phyloP scores from a whole-genome alignment of 2,329 filamentous ascomycete species.

The Ceratocystis ficicola region DNA sequence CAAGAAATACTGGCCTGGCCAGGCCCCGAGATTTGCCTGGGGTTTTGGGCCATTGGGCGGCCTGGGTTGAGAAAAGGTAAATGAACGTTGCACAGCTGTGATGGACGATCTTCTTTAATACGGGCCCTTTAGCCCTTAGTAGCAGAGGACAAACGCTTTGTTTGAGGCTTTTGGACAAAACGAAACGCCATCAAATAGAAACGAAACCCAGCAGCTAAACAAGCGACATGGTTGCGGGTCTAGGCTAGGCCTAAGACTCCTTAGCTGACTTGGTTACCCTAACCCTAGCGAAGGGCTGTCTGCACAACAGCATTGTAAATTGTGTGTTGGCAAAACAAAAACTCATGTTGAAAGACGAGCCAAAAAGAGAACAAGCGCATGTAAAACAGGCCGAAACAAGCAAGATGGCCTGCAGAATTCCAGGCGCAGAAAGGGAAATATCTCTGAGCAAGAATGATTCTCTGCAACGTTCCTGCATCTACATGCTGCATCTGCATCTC shows the following conservation, averaged over 20 bases:
- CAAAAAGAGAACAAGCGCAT: background rate
- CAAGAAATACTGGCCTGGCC: too few species aligned
- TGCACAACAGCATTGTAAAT: background rate
- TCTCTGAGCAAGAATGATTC: too few species aligned
- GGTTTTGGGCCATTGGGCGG: too few species aligned
- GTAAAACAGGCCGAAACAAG: background rate
- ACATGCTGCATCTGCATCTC: background rate
- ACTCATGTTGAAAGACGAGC: background rate
- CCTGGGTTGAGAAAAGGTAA: too few species aligned
- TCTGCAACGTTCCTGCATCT: constrained; percentile 11
- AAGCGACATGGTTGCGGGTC: background rate
- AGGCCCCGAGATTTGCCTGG: background rate
- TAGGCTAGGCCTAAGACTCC: background rate
- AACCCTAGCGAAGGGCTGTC: background rate
- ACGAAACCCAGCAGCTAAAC: background rate
- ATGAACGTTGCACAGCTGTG: background rate
- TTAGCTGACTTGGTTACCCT: background rate
- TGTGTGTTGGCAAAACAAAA: background rate
- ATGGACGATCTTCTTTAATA: background rate
- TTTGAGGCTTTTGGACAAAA: background rate
- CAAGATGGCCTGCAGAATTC: background rate
- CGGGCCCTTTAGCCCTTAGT: background rate
- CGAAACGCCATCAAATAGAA: background rate
- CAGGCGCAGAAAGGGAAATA: too few species aligned
- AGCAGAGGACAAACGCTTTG: constrained; percentile 6